Conservation (phyloP, 352 stramenopile species). For the Phytophthora pistaciae region DNA sequence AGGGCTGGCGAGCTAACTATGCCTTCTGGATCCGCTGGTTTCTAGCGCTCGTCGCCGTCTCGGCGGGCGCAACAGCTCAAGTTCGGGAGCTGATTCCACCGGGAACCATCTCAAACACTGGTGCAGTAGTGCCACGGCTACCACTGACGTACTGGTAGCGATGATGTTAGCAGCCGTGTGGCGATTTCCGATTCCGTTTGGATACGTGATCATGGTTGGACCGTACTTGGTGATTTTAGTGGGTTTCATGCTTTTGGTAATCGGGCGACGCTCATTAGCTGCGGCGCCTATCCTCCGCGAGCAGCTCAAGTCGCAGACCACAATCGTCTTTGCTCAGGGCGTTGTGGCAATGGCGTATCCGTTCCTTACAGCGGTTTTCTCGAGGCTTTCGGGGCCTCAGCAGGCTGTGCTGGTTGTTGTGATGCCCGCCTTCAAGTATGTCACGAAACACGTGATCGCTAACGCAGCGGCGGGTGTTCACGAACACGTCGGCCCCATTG, state of each 20-base stretch:
- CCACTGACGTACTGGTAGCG: not conserved
- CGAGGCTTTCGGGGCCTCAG: not conserved
- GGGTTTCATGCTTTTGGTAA: slow-evolving; percentile 1
- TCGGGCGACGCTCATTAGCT: not conserved
- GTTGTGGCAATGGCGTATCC: slow-evolving; percentile 21
- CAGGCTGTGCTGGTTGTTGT: slow-evolving; percentile 14
- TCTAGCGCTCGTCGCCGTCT: slow-evolving; percentile 11
- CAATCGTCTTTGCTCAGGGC: slow-evolving; percentile 15
- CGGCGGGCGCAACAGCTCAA: slow-evolving; percentile 13
- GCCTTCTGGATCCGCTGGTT: slow-evolving; percentile 29
- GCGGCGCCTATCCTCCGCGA: slow-evolving; percentile 3
- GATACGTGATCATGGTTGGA: slow-evolving; percentile 4
- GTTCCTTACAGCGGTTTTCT: slow-evolving; percentile 18
- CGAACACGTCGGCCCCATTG: slow-evolving; percentile 23
- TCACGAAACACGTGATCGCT: slow-evolving; percentile 24
- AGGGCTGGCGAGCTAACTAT: slow-evolving; percentile 28
- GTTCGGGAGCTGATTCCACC: slow-evolving; percentile 8
- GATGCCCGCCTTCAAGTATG: slow-evolving; percentile 22
- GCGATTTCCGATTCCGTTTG: slow-evolving; percentile 35
- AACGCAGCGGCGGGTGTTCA: slow-evolving; percentile 8
- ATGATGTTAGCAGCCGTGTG: slow-evolving; percentile 8
- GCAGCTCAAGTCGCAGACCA: slow-evolving; percentile 13
- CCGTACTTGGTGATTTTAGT: slow-evolving; percentile 15
- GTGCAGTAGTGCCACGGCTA: slow-evolving; percentile 8
- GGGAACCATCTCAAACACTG: slow-evolving; percentile 6